Evolutionary conservation across 805 yeast species (phyloP), one percentile per base, ranked within the genome.

Genomic region (Jamesozyma jinghongensis): DNA sequence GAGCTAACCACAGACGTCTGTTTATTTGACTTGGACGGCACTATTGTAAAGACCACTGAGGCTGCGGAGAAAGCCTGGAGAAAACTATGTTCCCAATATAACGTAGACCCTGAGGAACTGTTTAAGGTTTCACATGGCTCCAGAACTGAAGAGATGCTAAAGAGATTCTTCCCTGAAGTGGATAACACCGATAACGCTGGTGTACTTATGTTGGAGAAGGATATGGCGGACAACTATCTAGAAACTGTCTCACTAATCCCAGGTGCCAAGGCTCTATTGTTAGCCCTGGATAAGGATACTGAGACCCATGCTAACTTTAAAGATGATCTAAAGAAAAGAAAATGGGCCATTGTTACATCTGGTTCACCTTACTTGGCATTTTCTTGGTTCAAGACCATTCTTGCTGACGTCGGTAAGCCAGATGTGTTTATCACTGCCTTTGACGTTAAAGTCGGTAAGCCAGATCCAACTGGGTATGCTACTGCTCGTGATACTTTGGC

Each of bases 281-380:
- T 69, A 48, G 55, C 66, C 4, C 65, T 79, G 47, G 71, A 73
- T 50, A 53, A 64, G 30, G 61, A 59, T 33, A 43, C 49, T 10
- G 59, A 44, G 13, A 60, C 57, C 32, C 33, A 41, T 5, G 37
- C 29, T 25, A 30, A 39, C 28, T 20, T 30, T n/a, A 40, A 36
- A n/a, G 34, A 30, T 8, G 25, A 31, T 8, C 30, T 38, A 10
- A 22, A 33, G 3, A 71, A 74, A 34, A 58, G 61, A 47, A 75
- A 74, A 64, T 85, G 92, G 85, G 87, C 85, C 36, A 78, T 84
- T 57, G 92, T 85, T 42, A 85, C 94, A 13, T 76, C 85, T 31
- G 94, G 94, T 40, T 77, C 86, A 35, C 69, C 72, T 42, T 77
- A 74, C 16, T 66, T 84, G 62, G 94, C 92, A 26, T 68, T 74